Conservation (phyloP, 257 asterid species). For the Petunia axillaris region DNA sequence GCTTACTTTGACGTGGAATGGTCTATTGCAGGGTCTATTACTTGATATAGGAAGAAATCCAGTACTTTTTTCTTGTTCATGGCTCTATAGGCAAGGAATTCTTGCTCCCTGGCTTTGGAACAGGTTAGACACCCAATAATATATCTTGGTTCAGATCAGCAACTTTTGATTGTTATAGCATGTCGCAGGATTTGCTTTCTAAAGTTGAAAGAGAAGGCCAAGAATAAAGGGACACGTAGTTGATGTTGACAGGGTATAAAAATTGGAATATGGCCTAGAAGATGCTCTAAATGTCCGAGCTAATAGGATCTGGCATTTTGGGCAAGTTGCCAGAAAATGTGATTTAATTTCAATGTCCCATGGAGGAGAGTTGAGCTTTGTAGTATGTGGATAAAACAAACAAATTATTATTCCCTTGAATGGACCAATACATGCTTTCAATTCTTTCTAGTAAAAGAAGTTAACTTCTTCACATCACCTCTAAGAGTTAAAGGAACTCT, state of each 20-base stretch:
- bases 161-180: slow-evolving; percentile 18
- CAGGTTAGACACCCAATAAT: slow-evolving; percentile 32
- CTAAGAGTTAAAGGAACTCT: slow-evolving; percentile 15
- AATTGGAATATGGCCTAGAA: neutral
- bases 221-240: neutral
- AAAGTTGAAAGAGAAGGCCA: neutral
- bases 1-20: slow-evolving; percentile 12
- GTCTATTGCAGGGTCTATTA: slow-evolving; percentile 37
- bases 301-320: neutral
- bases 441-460: neutral
- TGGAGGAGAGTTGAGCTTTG: slow-evolving; percentile 16
- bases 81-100: slow-evolving; percentile 43
- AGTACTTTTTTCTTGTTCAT: slow-evolving; percentile 35
- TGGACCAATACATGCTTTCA: slow-evolving; percentile 14
- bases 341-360: neutral
- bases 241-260: neutral
- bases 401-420: neutral
- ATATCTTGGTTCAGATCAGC: slow-evolving; percentile 17
- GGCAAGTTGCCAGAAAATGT: neutral
- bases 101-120: slow-evolving; percentile 40
- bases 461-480: neutral
- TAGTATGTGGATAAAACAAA: slow-evolving; percentile 4
- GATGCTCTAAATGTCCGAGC: slow-evolving; percentile 6
- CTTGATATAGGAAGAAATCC: slow-evolving; percentile 46
- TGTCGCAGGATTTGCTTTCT: neutral